Conservation (phyloP, 805 yeast genomes). For the Priceomyces melissophilus region DNA sequence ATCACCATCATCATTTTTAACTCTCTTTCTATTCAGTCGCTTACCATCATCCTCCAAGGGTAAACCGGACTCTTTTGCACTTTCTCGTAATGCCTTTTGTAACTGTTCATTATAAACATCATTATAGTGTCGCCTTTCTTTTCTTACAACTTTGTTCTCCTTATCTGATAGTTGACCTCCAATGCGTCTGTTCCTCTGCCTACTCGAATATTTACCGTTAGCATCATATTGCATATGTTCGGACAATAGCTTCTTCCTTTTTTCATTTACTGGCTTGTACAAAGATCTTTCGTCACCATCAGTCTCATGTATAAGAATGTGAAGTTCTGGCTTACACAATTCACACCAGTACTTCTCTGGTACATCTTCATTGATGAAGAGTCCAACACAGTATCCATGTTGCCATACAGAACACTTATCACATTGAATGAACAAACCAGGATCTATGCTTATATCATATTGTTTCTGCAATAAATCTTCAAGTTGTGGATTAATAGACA, state of each 20-base stretch:
- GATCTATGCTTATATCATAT: constrained; percentile 39
- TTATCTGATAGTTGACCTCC: constrained; percentile 16
- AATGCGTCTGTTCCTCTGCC: constrained; percentile 13
- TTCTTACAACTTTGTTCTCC: constrained; percentile 20
- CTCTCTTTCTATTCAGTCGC: constrained; percentile 7
- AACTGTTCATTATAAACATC: constrained; percentile 39
- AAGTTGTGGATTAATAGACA: constrained; percentile 22
- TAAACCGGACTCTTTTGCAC: constrained; percentile 48
- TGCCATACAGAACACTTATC: constrained; percentile 96
- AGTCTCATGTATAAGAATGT: constrained; percentile 42
- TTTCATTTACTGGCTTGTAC: constrained; percentile 41
- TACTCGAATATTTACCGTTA: constrained; percentile 9
- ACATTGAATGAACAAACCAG: constrained; percentile 76
- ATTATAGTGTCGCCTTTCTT: constrained; percentile 32
- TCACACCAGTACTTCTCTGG: constrained; percentile 98
- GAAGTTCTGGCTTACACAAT: constrained; percentile 81
- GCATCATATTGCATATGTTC: constrained; percentile 15
- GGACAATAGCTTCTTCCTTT: constrained; percentile 32
- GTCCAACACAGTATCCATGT: constrained; percentile 94
- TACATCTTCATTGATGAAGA: constrained; percentile 65
- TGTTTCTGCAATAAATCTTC: constrained; percentile 25
- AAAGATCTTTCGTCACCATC: constrained; percentile 28
- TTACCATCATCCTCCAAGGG: constrained; percentile 7
- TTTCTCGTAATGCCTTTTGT: constrained; percentile 52
- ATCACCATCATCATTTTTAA: constrained; percentile 10